Conservation (phyloP, 2,329 filamentous ascomycete genomes). For the Cercospora zeina region DNA sequence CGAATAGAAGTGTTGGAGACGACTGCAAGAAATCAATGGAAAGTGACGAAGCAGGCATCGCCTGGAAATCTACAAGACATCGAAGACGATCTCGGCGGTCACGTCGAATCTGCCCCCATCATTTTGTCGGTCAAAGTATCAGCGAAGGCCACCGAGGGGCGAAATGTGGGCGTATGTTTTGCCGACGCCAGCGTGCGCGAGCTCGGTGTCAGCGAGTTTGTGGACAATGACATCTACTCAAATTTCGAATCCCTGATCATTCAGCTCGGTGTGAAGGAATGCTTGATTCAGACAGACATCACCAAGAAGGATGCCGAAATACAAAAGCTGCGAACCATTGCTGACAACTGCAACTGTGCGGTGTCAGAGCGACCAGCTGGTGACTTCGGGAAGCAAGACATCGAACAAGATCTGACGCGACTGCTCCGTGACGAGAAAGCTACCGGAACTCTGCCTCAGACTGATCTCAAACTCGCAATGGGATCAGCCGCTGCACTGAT, state of each 20-base stretch:
- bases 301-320: slow-evolving; percentile 84
- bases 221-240: slow-evolving; percentile 98
- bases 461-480: slow-evolving; percentile 94
- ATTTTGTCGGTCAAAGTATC: slow-evolving; percentile 93
- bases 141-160: slow-evolving; percentile 79
- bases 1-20: slow-evolving; percentile 88
- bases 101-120: slow-evolving; percentile 86
- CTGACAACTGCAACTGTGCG: slow-evolving; percentile 88
- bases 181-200: slow-evolving; percentile 95
- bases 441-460: slow-evolving; percentile 76
- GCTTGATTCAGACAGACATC: slow-evolving; percentile 77
- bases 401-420: slow-evolving; percentile 89
- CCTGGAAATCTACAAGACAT: slow-evolving; percentile 96
- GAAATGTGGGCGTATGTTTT: slow-evolving; percentile 92
- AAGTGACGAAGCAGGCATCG: slow-evolving; percentile 77
- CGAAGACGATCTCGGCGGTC: slow-evolving; percentile 86
- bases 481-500: slow-evolving; percentile 89
- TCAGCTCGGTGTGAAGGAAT: slow-evolving; percentile 93
- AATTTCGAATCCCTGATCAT: slow-evolving; percentile 97
- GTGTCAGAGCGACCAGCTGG: slow-evolving; percentile 73
- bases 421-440: slow-evolving; percentile 84
- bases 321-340: slow-evolving; percentile 80
- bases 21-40: slow-evolving; percentile 82
- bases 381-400: slow-evolving; percentile 87
- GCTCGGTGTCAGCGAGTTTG: slow-evolving; percentile 92